phyloP scores from a whole-genome alignment of 208 protist species.

The Zelonia costaricensis region DNA sequence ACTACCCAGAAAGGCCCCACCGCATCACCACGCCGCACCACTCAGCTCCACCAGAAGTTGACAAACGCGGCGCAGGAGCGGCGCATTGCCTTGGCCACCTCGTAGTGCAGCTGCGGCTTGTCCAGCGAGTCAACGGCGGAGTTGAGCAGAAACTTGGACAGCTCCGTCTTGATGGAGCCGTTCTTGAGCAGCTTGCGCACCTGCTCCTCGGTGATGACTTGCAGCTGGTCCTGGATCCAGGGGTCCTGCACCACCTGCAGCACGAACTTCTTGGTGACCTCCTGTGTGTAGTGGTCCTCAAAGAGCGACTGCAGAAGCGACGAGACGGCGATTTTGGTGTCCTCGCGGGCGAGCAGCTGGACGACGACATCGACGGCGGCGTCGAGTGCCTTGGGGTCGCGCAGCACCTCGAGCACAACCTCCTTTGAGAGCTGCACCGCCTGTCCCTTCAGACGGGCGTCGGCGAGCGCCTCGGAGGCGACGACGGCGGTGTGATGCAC shows the following conservation, averaged over 20 bases:
- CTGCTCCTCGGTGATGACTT: conserved; percentile 76
- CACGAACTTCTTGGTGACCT: conserved; percentile 92
- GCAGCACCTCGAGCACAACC: conserved; percentile 73
- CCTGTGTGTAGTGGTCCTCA: conserved; percentile 91
- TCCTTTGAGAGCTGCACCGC: conserved; percentile 84
- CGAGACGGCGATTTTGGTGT: conserved; percentile 80
- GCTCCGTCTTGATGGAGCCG: conserved; percentile 43
- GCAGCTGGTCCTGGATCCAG: conserved; percentile 86
- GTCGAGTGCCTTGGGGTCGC: conserved; percentile 66
- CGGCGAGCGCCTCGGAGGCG: conserved; percentile 79
- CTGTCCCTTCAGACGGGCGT: conserved; percentile 58
- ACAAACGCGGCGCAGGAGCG: conserved; percentile 39
- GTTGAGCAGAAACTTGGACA: conserved; percentile 62
- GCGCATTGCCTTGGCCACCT: conserved; percentile 61
- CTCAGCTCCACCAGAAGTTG: conserved; percentile 53
- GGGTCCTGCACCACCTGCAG: conserved; percentile 77
- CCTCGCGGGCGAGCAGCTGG: conserved; percentile 64
- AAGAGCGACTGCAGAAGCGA: conserved; percentile 84
- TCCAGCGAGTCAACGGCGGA: conserved; percentile 54
- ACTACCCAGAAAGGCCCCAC: too few relatives aligned
- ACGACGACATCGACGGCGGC: conserved; percentile 65
- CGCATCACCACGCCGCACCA: too few relatives aligned
- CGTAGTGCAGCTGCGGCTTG: conserved; percentile 62
- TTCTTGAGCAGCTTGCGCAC: conserved; percentile 63
- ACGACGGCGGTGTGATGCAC: conserved; percentile 90